Percentiles rank a stretch among this genome's conserved stretches.
These are phyloP conservation scores for Exophiala sp. DNA, from an alignment of 2,329 filamentous ascomycete genomes.

Conservation along the genomic window DNA sequence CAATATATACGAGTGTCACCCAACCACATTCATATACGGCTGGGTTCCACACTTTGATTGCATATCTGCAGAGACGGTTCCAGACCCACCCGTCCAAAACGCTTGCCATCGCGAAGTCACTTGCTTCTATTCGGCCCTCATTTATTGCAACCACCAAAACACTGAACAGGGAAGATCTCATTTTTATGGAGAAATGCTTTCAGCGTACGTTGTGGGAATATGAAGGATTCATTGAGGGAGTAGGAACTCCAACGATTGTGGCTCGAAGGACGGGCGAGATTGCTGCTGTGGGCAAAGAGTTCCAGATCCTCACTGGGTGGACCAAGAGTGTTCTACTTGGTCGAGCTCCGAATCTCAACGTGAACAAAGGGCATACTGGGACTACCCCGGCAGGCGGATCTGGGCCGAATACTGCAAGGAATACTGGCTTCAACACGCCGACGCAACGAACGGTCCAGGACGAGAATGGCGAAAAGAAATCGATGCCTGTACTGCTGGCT, in stretches of 20 bases:
- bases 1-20: conserved; percentile 83
- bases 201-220: conserved; percentile 90
- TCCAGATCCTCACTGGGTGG: conserved; percentile 94
- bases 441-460: conserved; percentile 14
- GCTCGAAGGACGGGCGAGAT: conserved; percentile 90
- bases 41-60: conserved; percentile 84
- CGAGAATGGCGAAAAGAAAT: conserved; percentile 39
- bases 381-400: conserved; percentile 34
- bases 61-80: conserved; percentile 74
- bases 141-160: conserved; percentile 90
- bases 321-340: conserved; percentile 83
- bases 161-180: conserved; percentile 80
- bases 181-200: conserved; percentile 98
- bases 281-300: conserved; percentile 94
- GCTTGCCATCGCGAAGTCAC: conserved; percentile 76
- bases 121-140: conserved; percentile 85
- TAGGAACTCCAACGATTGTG: conserved; percentile 85
- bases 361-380: conserved; percentile 62
- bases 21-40: conserved; percentile 88
- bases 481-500: conserved; percentile 81
- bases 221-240: conserved; percentile 85
- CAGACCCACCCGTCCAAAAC: conserved; percentile 63
- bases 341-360: conserved; percentile 80
- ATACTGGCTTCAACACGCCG: conserved; percentile 49
- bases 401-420: conserved; percentile 38